Evolutionary conservation across 1,284 basidiomycete species (phyloP), one percentile per base, ranked within the genome.

Genomic region (Austroboletus rostrupii): DNA sequence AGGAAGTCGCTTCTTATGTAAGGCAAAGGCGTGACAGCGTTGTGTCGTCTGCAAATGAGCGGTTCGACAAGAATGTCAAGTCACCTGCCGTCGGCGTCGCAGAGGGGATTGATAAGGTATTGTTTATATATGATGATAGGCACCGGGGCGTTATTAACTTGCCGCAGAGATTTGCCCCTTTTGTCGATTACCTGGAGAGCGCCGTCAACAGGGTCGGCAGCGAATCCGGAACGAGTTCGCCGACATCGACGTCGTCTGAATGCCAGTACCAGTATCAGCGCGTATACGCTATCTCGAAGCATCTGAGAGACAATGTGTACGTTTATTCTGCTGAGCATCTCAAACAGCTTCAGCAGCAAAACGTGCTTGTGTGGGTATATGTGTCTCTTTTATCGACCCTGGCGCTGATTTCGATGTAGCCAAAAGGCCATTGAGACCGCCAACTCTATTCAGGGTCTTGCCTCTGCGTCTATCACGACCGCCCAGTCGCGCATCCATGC

Each of bases 241-340:
- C 74, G 7, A 55, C 59, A 13, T 68, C 65, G 8, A 70, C 43
- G 9, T 45, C 65, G 19, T 55, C 62, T 5, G 74, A 79, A 52
- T 67, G 73, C 41, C 73, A 85, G 62, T 87, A 79, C 59, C 88
- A 90, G 67, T 87, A 87, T 61, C 85, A 87, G 62, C 86, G 87
- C 43, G 86, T 78, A 41, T 74, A 79, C 53, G 72, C 74, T 35
- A 77, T 90, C 47, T 84, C 85, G 23, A 76, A 75, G 58, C 77
- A 79, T 44, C 71, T 88, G 54, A 76, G 74, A 53, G 80, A 81
- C 58, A 78, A 83, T 57, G 58, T 89, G 44, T 77, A 76, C 56
- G 76, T 72, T 26, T 84, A 84, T 63, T 86, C 87, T 3, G 73
- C 77, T 44, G 83, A 87, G 53, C 87, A 89, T 60, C 66, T 88